A percentile compares a stretch with the other conserved stretches of the same genome.
Evolutionary conservation across 495 filamentous ascomycete genomes (phyloP).

Genomic region (Bacidia rubella): DNA sequence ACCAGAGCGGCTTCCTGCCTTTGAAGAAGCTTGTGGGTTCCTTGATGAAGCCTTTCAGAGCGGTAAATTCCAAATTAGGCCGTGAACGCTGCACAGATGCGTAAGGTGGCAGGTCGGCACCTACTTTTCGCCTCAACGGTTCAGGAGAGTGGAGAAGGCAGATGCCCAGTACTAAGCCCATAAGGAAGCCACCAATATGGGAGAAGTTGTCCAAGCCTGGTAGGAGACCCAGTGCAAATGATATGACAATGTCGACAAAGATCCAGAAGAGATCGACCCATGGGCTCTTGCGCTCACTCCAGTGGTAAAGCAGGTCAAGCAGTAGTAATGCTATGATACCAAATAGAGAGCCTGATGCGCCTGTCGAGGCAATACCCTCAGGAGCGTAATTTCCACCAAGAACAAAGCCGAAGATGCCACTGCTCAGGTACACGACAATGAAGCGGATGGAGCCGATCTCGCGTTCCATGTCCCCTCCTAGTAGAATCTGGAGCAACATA

Average conservation of each 20-base stretch:
- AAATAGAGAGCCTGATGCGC: conserved; percentile 81
- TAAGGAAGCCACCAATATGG: conserved; percentile 90
- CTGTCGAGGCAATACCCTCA: conserved; percentile 63
- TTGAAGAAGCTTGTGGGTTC: conserved; percentile 76
- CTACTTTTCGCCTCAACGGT: conserved; percentile 60
- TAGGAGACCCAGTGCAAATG: conserved; percentile 82
- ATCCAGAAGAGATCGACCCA: conserved; percentile 74
- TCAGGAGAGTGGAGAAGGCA: conserved; percentile 80
- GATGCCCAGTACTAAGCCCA: conserved; percentile 78
- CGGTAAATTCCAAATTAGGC: conserved; percentile 25
- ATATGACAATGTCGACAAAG: conserved; percentile 68
- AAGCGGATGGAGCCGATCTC: conserved; percentile 78
- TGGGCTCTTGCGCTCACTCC: conserved; percentile 61
- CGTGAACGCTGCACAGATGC: conserved; percentile 41
- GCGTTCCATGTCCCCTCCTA: conserved; percentile 82
- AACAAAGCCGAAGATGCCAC: conserved; percentile 93
- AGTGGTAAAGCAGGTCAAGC: conserved; percentile 85
- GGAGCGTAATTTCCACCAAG: conserved; percentile 88
- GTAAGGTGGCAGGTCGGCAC: conserved; percentile 50
- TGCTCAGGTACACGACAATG: conserved; percentile 71
- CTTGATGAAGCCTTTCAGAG: conserved; percentile 45
- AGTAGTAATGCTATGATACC: conserved; percentile 79
- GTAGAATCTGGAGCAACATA: conserved; percentile 71
- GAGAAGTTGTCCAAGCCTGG: conserved; percentile 94
- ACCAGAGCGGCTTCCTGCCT: conserved; percentile 84